These are phyloP conservation scores for Parsonsia alboflavescens DNA, from an alignment of 257 asterid species.

Conservation along the genomic window DNA sequence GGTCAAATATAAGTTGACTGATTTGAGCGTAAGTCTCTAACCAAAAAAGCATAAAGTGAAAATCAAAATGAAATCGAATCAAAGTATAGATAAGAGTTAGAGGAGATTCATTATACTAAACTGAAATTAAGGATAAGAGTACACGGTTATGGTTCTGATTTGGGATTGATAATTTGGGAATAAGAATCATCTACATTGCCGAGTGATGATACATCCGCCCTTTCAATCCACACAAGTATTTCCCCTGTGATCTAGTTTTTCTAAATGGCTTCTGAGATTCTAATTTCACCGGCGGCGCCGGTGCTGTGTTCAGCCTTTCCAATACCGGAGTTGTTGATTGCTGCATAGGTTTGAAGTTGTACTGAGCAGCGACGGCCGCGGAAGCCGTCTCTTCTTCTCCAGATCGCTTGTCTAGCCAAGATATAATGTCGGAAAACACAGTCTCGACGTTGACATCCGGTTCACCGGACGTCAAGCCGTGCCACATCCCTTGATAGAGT, in stretches of 20 bases:
- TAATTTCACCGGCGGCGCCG: slow-evolving; percentile 18
- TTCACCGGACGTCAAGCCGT: slow-evolving; percentile 44
- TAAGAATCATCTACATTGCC: slow-evolving; percentile 19
- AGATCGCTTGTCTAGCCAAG: slow-evolving; percentile 67
- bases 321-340: slow-evolving; percentile 4
- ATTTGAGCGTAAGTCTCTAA: no score
- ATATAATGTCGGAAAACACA: slow-evolving; percentile 69
- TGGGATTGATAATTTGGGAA: no score
- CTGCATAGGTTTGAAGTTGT: slow-evolving; percentile 1
- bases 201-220: slow-evolving; percentile 49
- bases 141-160: background rate
- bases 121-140: background rate
- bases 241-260: slow-evolving; percentile 24
- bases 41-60: no score
- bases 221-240: slow-evolving; percentile 54
- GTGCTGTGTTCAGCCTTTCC: slow-evolving; percentile 10
- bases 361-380: background rate
- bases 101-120: background rate
- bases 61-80: no score
- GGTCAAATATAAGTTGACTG: no score
- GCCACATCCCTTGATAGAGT: slow-evolving; percentile 87
- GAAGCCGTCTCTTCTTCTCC: slow-evolving; percentile 9
- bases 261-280: slow-evolving; percentile 13
- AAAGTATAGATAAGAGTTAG: no score
- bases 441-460: slow-evolving; percentile 44